Evolutionary conservation across 2,329 filamentous ascomycete species (phyloP).

Genomic region (Fonsecaea multimorphosa): DNA sequence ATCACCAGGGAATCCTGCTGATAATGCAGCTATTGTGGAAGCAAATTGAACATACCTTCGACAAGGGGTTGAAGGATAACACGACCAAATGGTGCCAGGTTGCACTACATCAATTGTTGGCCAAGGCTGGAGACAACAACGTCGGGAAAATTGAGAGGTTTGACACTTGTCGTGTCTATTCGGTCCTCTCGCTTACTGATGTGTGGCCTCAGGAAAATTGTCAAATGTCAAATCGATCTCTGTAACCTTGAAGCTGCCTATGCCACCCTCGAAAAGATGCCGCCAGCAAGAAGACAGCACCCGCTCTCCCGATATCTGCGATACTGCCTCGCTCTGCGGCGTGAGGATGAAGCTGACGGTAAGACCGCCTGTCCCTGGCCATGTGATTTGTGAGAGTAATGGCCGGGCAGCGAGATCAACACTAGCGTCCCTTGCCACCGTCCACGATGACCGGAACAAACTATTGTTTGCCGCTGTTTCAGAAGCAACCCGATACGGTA

Average conservation of each 20-base stretch:
- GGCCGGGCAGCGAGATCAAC: slow-evolving; percentile 20
- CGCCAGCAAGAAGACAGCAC: slow-evolving; percentile 66
- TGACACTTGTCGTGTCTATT: background rate
- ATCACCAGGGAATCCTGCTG: slow-evolving; percentile 28
- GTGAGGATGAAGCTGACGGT: slow-evolving; percentile 53
- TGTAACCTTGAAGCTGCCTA: slow-evolving; percentile 59
- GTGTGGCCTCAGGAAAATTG: slow-evolving; percentile 65
- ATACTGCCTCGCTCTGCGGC: slow-evolving; percentile 73
- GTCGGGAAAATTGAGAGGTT: slow-evolving; percentile 70
- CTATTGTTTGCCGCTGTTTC: slow-evolving; percentile 80
- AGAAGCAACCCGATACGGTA: slow-evolving; percentile 72
- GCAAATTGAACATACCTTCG: slow-evolving; percentile 66
- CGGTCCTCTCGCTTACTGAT: slow-evolving; percentile 41
- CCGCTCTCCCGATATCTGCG: slow-evolving; percentile 65
- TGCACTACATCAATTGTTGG: slow-evolving; percentile 71
- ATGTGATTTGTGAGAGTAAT: background rate
- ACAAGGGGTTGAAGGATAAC: slow-evolving; percentile 58
- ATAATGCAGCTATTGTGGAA: slow-evolving; percentile 76
- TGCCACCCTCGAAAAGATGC: slow-evolving; percentile 64
- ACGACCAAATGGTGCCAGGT: slow-evolving; percentile 75
- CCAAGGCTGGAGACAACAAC: slow-evolving; percentile 69
- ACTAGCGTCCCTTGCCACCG: slow-evolving; percentile 25
- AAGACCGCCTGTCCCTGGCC: background rate
- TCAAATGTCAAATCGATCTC: slow-evolving; percentile 70
- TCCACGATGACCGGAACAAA: slow-evolving; percentile 57